Conservation (phyloP, 306 rosid species). For the Pyrus pyrifolia region DNA sequence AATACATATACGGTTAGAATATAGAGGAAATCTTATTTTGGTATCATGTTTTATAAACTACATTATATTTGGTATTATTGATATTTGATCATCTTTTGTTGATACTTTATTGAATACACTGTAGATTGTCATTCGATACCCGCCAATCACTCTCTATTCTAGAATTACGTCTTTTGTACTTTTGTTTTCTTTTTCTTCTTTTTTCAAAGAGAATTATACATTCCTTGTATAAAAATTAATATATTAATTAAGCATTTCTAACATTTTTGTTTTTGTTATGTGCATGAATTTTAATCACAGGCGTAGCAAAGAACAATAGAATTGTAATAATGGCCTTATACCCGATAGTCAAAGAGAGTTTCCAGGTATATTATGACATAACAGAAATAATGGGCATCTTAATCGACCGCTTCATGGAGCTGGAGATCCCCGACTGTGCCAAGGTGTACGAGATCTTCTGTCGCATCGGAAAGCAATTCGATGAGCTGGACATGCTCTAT, state of each 20-base stretch:
- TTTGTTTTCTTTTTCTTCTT: not conserved
- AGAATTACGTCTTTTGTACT: not conserved
- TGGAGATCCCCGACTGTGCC: slow-evolving; percentile 41
- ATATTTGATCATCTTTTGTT: not conserved
- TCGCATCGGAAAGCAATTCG: slow-evolving; percentile 72
- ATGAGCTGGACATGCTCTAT: slow-evolving; percentile 72
- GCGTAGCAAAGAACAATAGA: slow-evolving; percentile 63
- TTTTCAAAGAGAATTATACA: not conserved
- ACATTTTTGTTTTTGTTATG: not conserved
- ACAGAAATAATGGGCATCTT: slow-evolving; percentile 51
- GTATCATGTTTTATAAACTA: not conserved
- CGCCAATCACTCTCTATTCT: not conserved
- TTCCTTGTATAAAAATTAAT: not conserved
- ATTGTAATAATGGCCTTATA: slow-evolving; percentile 68
- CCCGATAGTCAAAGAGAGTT: slow-evolving; percentile 72
- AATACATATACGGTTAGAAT: not conserved
- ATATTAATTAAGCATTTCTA: not conserved
- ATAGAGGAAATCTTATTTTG: too few relatives aligned
- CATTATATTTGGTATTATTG: not conserved
- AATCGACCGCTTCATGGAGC: slow-evolving; percentile 63
- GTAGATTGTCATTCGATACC: not conserved
- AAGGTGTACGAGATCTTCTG: slow-evolving; percentile 67
- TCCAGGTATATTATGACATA: slow-evolving; percentile 57
- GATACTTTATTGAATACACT: not conserved
- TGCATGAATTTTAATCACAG: slow-evolving; percentile 22